These are phyloP conservation scores for Glarea lozoyensis DNA, from an alignment of 495 filamentous ascomycete species.

Conservation along the genomic window DNA sequence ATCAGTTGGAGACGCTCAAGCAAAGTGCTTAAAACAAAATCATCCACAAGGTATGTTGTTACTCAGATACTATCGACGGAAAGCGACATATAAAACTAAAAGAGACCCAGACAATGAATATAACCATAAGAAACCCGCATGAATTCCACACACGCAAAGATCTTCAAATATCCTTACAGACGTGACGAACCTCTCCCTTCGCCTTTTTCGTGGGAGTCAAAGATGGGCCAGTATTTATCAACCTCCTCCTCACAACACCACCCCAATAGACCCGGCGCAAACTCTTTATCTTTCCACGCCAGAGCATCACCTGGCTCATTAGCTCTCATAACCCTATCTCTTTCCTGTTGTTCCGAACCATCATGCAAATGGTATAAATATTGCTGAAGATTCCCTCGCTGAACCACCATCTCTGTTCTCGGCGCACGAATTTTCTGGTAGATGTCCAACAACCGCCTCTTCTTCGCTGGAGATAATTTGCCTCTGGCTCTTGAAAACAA, in stretches of 20 bases:
- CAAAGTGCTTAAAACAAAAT: too few species aligned
- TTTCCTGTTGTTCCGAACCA: slow-evolving; percentile 39
- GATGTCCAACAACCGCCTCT: slow-evolving; percentile 34
- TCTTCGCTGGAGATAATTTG: slow-evolving; percentile 24
- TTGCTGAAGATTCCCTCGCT: slow-evolving; percentile 41
- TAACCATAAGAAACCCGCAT: too few species aligned
- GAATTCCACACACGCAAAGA: too few species aligned
- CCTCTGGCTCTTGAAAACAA: slow-evolving; percentile 23
- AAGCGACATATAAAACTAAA: too few species aligned
- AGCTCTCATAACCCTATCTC: slow-evolving; percentile 38
- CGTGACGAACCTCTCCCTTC: too few species aligned
- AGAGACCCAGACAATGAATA: too few species aligned
- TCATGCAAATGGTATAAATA: slow-evolving; percentile 48
- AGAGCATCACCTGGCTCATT: slow-evolving; percentile 37
- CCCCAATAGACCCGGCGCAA: slow-evolving; percentile 44
- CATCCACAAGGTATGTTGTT: too few species aligned
- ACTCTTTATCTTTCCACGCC: slow-evolving; percentile 43
- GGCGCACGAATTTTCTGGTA: slow-evolving; percentile 49
- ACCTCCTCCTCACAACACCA: slow-evolving; percentile 45
- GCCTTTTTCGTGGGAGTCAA: too few species aligned
- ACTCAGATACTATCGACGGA: too few species aligned
- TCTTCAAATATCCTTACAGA: too few species aligned
- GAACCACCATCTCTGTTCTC: slow-evolving; percentile 41
- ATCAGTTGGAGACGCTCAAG: not conserved
- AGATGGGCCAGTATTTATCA: slow-evolving; percentile 24